Evolutionary conservation across 179 eudicot species (phyloP).

Genomic region (Camellia oleifera): DNA sequence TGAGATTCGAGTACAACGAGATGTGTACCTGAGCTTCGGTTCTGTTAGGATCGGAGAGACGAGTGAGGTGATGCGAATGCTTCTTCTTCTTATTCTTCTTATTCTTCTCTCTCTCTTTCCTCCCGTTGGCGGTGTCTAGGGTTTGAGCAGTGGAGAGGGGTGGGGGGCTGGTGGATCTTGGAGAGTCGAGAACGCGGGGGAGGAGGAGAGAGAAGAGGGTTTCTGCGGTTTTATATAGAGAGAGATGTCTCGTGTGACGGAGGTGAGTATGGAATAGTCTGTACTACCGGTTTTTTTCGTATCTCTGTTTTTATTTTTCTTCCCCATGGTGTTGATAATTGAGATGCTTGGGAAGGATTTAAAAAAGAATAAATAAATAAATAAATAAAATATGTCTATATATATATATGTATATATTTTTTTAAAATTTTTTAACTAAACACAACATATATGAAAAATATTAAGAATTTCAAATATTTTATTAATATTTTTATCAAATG

Average conservation of each 20-base stretch:
- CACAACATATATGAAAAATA: no score
- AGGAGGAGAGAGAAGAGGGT: background rate
- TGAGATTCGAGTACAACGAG: background rate
- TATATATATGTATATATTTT: no score
- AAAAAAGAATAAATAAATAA: no score
- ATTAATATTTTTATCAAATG: no score
- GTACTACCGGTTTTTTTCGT: no score
- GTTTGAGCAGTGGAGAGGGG: background rate
- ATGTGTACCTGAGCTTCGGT: conserved; percentile 14
- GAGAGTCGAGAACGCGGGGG: background rate
- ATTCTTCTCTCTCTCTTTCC: background rate
- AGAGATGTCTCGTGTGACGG: background rate
- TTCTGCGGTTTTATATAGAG: background rate
- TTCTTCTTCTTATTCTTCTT: background rate
- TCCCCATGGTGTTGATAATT: no score
- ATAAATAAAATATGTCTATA: no score
- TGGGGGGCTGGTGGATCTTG: conserved; percentile 3
- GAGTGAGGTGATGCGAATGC: conserved; percentile 1
- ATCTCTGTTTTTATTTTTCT: no score
- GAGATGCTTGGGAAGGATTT: no score
- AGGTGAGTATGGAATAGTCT: background rate
- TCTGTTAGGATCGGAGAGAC: conserved; percentile 7
- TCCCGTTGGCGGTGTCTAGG: conserved; percentile 13
- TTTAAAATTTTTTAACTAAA: no score
- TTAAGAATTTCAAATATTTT: no score